phyloP scores from a whole-genome alignment of 23 red algal species.

The Gracilaria domingensis region DNA sequence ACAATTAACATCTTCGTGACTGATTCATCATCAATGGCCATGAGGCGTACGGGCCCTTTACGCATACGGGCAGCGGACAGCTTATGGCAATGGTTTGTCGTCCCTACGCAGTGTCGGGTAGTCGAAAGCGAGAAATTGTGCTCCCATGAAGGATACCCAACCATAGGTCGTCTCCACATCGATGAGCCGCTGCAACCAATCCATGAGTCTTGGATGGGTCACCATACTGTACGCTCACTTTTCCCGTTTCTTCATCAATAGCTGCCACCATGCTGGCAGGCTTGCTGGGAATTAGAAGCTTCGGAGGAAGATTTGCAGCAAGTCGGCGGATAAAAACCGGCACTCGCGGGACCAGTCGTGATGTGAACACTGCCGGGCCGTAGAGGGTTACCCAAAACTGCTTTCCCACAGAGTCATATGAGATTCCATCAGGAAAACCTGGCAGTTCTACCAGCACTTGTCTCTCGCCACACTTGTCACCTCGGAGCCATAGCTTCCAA shows the following conservation, averaged over 20 bases:
- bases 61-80: too few relatives aligned
- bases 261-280: slow-evolving; percentile 20
- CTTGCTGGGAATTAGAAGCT: neutral
- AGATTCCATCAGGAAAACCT: slow-evolving; percentile 18
- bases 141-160: slow-evolving; percentile 22
- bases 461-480: neutral
- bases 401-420: slow-evolving; percentile 26
- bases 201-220: neutral
- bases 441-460: neutral
- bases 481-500: neutral
- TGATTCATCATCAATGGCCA: neutral
- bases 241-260: slow-evolving; percentile 10
- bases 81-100: too few relatives aligned
- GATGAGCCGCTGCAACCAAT: slow-evolving; percentile 13
- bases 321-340: slow-evolving; percentile 13
- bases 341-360: neutral
- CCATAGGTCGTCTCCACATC: slow-evolving; percentile 28
- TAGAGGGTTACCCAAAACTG: slow-evolving; percentile 31
- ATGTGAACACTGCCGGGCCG: neutral
- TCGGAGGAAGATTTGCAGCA: slow-evolving; percentile 8
- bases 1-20: neutral
- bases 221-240: slow-evolving; percentile 3
- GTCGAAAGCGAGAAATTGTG: slow-evolving; percentile 16
- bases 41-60: neutral
- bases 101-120: neutral